Percentiles rank a stretch among this genome's conserved stretches.
phyloP scores from a whole-genome alignment of 2,329 filamentous ascomycete species.

The Kalaharituber pfeilii region DNA sequence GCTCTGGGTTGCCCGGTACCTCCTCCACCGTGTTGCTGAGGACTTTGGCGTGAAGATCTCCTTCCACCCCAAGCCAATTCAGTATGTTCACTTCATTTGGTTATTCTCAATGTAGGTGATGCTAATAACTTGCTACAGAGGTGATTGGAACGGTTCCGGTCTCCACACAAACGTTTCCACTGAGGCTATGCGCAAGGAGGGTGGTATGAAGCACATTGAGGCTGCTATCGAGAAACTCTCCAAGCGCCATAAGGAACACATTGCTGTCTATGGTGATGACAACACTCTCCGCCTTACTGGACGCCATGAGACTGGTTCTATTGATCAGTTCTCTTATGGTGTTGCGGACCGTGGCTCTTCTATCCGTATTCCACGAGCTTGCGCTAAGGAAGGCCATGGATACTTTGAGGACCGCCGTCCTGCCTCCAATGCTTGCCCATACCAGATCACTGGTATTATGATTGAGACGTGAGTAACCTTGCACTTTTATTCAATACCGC shows the following conservation, averaged over 20 bases:
- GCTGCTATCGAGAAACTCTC: conserved; percentile 42
- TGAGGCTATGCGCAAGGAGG: conserved; percentile 70
- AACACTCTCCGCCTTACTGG: conserved; percentile 91
- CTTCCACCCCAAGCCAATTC: conserved; percentile 86
- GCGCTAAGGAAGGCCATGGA: conserved; percentile 72
- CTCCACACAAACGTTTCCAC: conserved; percentile 91
- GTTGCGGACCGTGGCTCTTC: conserved; percentile 91
- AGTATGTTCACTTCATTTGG: conserved; percentile 23
- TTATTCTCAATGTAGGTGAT: not conserved
- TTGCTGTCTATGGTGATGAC: conserved; percentile 85
- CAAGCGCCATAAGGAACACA: conserved; percentile 37
- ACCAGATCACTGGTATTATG: conserved; percentile 64
- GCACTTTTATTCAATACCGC: not conserved
- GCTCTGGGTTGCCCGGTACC: conserved; percentile 83
- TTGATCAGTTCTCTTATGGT: conserved; percentile 85
- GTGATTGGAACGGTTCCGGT: conserved; percentile 93
- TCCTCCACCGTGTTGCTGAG: conserved; percentile 80
- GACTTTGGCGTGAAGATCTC: conserved; percentile 95
- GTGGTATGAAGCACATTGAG: conserved; percentile 92
- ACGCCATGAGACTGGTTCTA: conserved; percentile 79
- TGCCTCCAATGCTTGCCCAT: conserved; percentile 74
- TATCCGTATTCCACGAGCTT: conserved; percentile 77
- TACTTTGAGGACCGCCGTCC: conserved; percentile 81
- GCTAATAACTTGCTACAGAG: conserved; percentile 28
- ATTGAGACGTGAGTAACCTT: conserved; percentile 42